Evolutionary conservation across 306 rosid genomes (phyloP).

Genomic region (Cucumis cinereus): DNA sequence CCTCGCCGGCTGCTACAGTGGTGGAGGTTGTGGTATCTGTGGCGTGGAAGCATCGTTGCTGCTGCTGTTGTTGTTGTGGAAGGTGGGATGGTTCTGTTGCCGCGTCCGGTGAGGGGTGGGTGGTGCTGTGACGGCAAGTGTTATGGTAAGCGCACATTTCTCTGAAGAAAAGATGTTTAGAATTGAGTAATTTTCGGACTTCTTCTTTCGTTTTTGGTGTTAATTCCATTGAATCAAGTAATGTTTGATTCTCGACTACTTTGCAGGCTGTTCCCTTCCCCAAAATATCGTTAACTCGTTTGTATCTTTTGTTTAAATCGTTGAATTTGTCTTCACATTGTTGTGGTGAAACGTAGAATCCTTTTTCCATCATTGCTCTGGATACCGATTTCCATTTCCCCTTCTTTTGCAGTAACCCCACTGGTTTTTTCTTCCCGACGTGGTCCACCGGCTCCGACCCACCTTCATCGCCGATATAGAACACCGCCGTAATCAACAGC

Average conservation of each 20-base stretch:
- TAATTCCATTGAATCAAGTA: slow-evolving; percentile 79
- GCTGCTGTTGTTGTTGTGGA: slow-evolving; percentile 23
- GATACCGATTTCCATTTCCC: slow-evolving; percentile 98
- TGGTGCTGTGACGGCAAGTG: slow-evolving; percentile 53
- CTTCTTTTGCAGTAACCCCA: slow-evolving; percentile 74
- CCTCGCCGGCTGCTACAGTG: slow-evolving; percentile 19
- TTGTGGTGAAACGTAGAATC: slow-evolving; percentile 85
- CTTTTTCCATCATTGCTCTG: slow-evolving; percentile 85
- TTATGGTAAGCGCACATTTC: slow-evolving; percentile 98
- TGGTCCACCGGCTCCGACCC: slow-evolving; percentile 44
- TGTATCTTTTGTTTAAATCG: slow-evolving; percentile 84
- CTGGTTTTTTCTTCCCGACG: slow-evolving; percentile 35
- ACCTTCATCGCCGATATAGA: slow-evolving; percentile 75
- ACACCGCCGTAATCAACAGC: slow-evolving; percentile 80
- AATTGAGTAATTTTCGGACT: slow-evolving; percentile 62
- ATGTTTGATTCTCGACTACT: slow-evolving; percentile 72
- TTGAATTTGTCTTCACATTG: slow-evolving; percentile 96
- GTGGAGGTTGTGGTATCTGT: slow-evolving; percentile 18
- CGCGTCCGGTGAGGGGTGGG: slow-evolving; percentile 30
- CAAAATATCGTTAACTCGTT: slow-evolving; percentile 87
- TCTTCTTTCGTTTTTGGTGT: slow-evolving; percentile 61
- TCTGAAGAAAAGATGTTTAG: slow-evolving; percentile 82
- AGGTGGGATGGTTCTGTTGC: slow-evolving; percentile 25
- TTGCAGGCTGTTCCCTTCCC: slow-evolving; percentile 84
- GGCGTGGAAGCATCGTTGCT: slow-evolving; percentile 44